Conservation (phyloP, 306 rosid species). For the Medicago truncatula region MtrunA17r5.0-ANR NC_053044.1:23584001-23584500, state of each 20-base stretch:
- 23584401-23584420: slow-evolving; percentile 61
- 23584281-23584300: slow-evolving; percentile 87
- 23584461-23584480: too few species aligned
- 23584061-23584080: slow-evolving; percentile 86
- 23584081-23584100: slow-evolving; percentile 75
- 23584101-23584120: slow-evolving; percentile 64
- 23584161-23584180: slow-evolving; percentile 72
- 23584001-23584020: background rate
- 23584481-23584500: too few species aligned
- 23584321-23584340: slow-evolving; percentile 80
- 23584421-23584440: slow-evolving; percentile 46
- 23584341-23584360: slow-evolving; percentile 61
- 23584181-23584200: slow-evolving; percentile 70
- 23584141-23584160: slow-evolving; percentile 73
- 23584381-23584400: slow-evolving; percentile 69
- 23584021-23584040: background rate
- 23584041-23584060: slow-evolving; percentile 78
- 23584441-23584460: slow-evolving; percentile 39
- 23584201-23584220: slow-evolving; percentile 90
- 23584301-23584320: slow-evolving; percentile 78
- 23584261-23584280: slow-evolving; percentile 97
- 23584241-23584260: slow-evolving; percentile 85
- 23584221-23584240: slow-evolving; percentile 79
- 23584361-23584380: slow-evolving; percentile 60
- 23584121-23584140: slow-evolving; percentile 89